phyloP scores from a whole-genome alignment of 1,284 basidiomycete genomes.

The Papiliotrema nemorosa region DNA sequence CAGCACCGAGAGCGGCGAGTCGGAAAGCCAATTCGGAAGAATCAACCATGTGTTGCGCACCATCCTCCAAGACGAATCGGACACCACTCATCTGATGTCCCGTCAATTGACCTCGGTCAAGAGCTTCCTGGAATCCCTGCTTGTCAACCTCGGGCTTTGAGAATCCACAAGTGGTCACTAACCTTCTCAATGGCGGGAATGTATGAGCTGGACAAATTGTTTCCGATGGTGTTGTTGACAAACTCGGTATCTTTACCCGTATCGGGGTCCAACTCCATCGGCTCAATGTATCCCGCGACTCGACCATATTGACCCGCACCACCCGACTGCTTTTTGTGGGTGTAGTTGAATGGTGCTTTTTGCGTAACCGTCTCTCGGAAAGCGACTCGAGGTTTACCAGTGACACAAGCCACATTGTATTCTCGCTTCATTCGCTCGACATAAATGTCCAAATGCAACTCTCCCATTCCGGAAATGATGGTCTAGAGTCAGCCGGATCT shows the following conservation, averaged over 20 bases:
- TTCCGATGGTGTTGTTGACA: slow-evolving; percentile 85
- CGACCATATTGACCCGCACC: slow-evolving; percentile 96
- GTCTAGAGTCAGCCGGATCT: slow-evolving; percentile 57
- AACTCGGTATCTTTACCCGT: slow-evolving; percentile 84
- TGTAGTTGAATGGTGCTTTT: slow-evolving; percentile 79
- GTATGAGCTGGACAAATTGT: slow-evolving; percentile 84
- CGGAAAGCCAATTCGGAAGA: slow-evolving; percentile 96
- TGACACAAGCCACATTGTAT: slow-evolving; percentile 90
- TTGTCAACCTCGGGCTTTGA: not conserved
- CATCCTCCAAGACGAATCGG: slow-evolving; percentile 87
- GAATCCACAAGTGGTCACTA: slow-evolving; percentile 8
- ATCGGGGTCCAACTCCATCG: slow-evolving; percentile 75
- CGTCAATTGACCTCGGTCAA: slow-evolving; percentile 85
- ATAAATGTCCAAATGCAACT: slow-evolving; percentile 98
- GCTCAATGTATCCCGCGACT: slow-evolving; percentile 87
- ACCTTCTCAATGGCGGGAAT: slow-evolving; percentile 96
- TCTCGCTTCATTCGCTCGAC: slow-evolving; percentile 98
- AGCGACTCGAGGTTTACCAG: slow-evolving; percentile 94
- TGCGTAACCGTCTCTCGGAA: slow-evolving; percentile 93
- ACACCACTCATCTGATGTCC: slow-evolving; percentile 86
- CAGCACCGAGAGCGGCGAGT: slow-evolving; percentile 82
- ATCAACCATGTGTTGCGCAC: slow-evolving; percentile 90
- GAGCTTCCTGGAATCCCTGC: slow-evolving; percentile 90
- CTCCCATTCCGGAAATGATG: slow-evolving; percentile 99
- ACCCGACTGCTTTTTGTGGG: slow-evolving; percentile 98